Evolutionary conservation across 106 monocot genomes (phyloP), one percentile per base, ranked within the genome.

Genomic region (Dendrobium chrysotoxum): DNA sequence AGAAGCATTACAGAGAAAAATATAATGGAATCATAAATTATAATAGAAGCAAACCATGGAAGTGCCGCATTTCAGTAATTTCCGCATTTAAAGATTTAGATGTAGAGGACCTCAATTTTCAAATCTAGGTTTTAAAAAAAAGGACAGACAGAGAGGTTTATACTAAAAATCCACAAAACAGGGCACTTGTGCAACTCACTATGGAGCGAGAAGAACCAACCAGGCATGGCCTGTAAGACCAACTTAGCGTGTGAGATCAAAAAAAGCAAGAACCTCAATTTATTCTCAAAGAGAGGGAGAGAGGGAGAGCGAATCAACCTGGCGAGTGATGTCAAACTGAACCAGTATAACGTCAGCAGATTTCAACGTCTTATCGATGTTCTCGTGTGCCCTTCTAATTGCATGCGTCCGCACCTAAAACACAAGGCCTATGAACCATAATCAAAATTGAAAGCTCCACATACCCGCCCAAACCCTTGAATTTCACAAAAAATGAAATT

Each of bases 381-480:
- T 92, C 83, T 92, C 90, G 39, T 92, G 88, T 26, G 92, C 92
- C 83, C 61, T 84, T 35, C 88, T 82, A 41, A 90, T 88, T 28
- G 92, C 87, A 44, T 90, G 92, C 55, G 92, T 90, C 81, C 86
- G 84, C 71, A 88, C 84, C 92, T 92, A 68, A 67, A 77, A 39
- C 57, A 61, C 13, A 35, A 41, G 17, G 41, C n/a, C 74, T 41
- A 74, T 40, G 41, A 74, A 42, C 20, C 40, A 74, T 16, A 21
- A 31, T 70, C 35, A 7, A 31, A 30, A 17, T 74, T 42, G 23
- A 46, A 67, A 68, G 8, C 20, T 8, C n/a, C 7, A 40, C 9
- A 41, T 3, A 42, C 12, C 40, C 38, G 0, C 4, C 21, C 40
- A 74, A 74, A 20, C 6, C 74, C 16, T 41, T 38, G 20, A 70